Evolutionary conservation across 495 filamentous ascomycete genomes (phyloP), one percentile per base, ranked within the genome.

Genomic region (Penicillium longicatenatum): DNA sequence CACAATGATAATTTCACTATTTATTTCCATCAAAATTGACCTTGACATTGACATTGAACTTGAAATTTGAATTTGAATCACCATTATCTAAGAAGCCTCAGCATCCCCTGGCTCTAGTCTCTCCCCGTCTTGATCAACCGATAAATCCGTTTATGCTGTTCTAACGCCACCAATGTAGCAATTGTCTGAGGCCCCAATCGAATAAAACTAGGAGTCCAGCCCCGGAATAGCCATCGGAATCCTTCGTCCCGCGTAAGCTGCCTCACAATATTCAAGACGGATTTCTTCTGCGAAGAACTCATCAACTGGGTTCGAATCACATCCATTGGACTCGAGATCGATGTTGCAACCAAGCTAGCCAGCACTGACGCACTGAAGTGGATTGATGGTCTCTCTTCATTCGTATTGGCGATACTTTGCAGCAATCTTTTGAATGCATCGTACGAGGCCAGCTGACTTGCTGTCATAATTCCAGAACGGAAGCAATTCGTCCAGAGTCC

Each of bases 221-320:
- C 92, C 60, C 86, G 86, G 64, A 94, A 96, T 81, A 92, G 85
- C 92, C 92, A 97, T n/a, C 49, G 52, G 6, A 52, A 21, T 1
- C 69, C 69, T n/a, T 70, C 64, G 1, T 54, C 42, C 3, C 14
- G 29, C 6, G 57, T 61, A 30, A 71, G 50, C 8, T 58, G 51
- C 21, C 48, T 56, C 12, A 70, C 50, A 14, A 66, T 48, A 3
- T 39, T 20, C 3, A 62, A 22, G n/a, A 65, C 52, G 0, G 62
- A 65, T 10, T 17, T 30, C 6, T 41, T 48, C 10, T 52, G 16
- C 0, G 62, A 63, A 29, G 52, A 54, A 16, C 60, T 66, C 92
- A 97, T 97, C 45, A 96, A 80, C 6, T 91, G 76, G 20, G 91
- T 96, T 79, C 95, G 94, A 68, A 96, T 88, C 9, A 97, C 92